Conservation (phyloP, 2,329 filamentous ascomycete species). For the Hypoxylon sp. region DNA sequence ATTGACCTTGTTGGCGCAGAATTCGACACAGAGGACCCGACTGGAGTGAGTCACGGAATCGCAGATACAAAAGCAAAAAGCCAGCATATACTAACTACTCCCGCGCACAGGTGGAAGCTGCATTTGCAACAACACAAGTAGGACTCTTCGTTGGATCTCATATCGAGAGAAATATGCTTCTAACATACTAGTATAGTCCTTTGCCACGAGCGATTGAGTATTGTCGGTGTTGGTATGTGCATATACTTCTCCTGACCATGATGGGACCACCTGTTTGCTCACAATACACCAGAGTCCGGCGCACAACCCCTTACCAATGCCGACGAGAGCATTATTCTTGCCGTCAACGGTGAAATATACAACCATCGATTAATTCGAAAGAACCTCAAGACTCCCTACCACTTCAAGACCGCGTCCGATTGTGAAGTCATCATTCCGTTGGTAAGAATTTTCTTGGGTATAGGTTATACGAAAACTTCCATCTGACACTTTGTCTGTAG, state of each 20-base stretch:
- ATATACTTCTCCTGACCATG: slow-evolving; percentile 39
- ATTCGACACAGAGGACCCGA: slow-evolving; percentile 96
- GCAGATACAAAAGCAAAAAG: slow-evolving; percentile 35
- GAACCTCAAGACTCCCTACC: slow-evolving; percentile 80
- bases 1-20: slow-evolving; percentile 62
- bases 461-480: background rate
- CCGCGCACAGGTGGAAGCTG: slow-evolving; percentile 78
- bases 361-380: slow-evolving; percentile 97
- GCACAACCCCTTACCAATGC: slow-evolving; percentile 95
- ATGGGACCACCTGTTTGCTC: slow-evolving; percentile 23
- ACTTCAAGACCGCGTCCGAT: slow-evolving; percentile 98
- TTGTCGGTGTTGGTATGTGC: slow-evolving; percentile 88
- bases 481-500: slow-evolving; percentile 57
- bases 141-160: slow-evolving; percentile 46
- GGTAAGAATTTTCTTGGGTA: slow-evolving; percentile 62
- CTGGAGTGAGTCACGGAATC: slow-evolving; percentile 79
- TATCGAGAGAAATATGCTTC: slow-evolving; percentile 3
- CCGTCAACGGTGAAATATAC: slow-evolving; percentile 99
- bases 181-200: slow-evolving; percentile 69
- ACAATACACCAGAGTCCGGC: slow-evolving; percentile 74
- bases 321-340: slow-evolving; percentile 86
- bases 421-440: slow-evolving; percentile 99
- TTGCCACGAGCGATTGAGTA: slow-evolving; percentile 96
- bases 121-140: slow-evolving; percentile 90
- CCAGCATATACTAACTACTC: slow-evolving; percentile 37